These are phyloP conservation scores for Withania somnifera DNA, from an alignment of 305 asterid genomes.

Conservation along the genomic window DNA sequence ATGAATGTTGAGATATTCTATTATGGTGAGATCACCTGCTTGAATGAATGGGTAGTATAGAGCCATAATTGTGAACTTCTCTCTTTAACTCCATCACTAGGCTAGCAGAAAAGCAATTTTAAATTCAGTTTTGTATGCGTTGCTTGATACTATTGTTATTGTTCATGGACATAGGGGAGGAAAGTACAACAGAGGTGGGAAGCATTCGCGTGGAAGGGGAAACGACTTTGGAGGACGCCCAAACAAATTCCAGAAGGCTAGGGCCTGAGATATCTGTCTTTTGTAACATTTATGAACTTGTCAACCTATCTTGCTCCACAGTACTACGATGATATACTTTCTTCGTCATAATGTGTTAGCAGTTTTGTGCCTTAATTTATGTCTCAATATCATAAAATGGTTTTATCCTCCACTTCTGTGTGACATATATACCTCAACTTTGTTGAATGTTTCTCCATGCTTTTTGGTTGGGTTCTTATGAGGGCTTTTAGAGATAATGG, in stretches of 20 bases:
- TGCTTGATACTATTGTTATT: not conserved
- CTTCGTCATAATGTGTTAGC: not conserved
- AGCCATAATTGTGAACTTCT: not conserved
- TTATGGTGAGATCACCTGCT: not conserved
- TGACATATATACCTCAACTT: not conserved
- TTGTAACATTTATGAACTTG: not conserved
- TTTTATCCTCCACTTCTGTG: not conserved
- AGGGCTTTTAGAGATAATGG: too few species aligned
- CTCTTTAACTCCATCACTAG: not conserved
- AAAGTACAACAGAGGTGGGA: conserved; percentile 61
- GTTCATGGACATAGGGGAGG: conserved; percentile 55
- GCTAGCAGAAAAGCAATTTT: not conserved
- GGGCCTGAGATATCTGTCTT: conserved; percentile 8
- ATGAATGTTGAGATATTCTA: not conserved
- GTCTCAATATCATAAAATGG: not conserved
- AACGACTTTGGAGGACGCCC: conserved; percentile 39
- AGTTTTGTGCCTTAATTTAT: not conserved
- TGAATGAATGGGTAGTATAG: not conserved
- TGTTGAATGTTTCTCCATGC: not conserved
- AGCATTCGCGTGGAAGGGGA: conserved; percentile 60
- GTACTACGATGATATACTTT: not conserved
- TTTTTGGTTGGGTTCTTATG: not conserved
- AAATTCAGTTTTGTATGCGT: not conserved
- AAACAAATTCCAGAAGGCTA: conserved; percentile 56
- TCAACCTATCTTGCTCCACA: conserved; percentile 25